Evolutionary conservation across 2,329 filamentous ascomycete species (phyloP).

Genomic region (Scytalidium lignicola): DNA sequence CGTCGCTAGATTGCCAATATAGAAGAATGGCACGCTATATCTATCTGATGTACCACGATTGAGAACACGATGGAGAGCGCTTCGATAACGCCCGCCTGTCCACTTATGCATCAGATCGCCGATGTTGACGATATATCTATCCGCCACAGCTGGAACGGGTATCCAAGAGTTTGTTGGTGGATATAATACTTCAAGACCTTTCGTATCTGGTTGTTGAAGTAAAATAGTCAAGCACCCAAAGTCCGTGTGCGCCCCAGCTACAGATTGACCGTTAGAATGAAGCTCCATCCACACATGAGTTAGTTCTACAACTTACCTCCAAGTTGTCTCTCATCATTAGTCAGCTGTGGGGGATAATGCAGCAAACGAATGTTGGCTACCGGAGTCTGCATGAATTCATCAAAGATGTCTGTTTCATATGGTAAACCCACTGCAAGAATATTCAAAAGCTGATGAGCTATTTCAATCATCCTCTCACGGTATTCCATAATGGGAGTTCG

Average conservation of each 20-base stretch:
- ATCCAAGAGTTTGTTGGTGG: conserved; percentile 3
- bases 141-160: conserved; percentile 32
- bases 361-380: conserved; percentile 37
- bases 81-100: conserved; percentile 44
- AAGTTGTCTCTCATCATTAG: conserved; percentile 8
- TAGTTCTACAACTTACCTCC: conserved; percentile 2
- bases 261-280: conserved; percentile 16
- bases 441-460: conserved; percentile 32
- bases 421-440: conserved; percentile 37
- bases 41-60: conserved; percentile 41
- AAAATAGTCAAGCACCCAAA: conserved; percentile 48
- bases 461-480: conserved; percentile 29
- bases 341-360: conserved; percentile 40
- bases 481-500: conserved; percentile 34
- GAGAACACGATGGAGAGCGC: conserved; percentile 46
- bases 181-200: conserved; percentile 35
- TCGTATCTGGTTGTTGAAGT: conserved; percentile 39
- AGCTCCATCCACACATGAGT: too few relatives aligned
- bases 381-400: conserved; percentile 34
- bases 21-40: conserved; percentile 49
- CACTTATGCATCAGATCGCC: conserved; percentile 41
- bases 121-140: conserved; percentile 42
- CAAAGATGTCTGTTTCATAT: conserved; percentile 35
- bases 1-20: conserved; percentile 43
- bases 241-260: conserved; percentile 44